Conservation (phyloP, 2,329 filamentous ascomycete species). For the Calonectria multiphialidica region DNA sequence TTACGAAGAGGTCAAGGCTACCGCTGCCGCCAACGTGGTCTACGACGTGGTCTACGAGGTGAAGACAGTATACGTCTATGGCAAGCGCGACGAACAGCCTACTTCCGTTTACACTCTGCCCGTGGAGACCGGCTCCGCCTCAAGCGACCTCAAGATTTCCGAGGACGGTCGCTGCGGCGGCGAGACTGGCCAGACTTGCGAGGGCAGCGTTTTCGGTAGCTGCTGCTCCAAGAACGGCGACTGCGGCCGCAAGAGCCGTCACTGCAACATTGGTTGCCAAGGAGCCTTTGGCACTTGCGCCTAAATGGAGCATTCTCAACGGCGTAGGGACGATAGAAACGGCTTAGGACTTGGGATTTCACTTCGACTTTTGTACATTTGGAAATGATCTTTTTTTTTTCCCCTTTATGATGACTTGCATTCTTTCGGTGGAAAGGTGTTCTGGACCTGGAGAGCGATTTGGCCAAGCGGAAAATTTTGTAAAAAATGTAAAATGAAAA, state of each 20-base stretch:
- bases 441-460: conserved; percentile 24
- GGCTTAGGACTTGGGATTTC: conserved; percentile 2
- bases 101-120: conserved; percentile 23
- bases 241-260: conserved; percentile 52
- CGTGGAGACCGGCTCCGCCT: conserved; percentile 30
- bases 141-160: conserved; percentile 46
- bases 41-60: conserved; percentile 26
- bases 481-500: conserved; percentile 17
- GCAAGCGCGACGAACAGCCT: background rate
- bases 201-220: conserved; percentile 54
- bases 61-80: background rate
- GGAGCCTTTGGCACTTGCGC: conserved; percentile 50
- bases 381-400: conserved; percentile 27
- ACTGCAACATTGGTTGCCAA: conserved; percentile 54
- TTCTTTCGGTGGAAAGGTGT: conserved; percentile 22
- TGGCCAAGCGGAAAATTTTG: conserved; percentile 17
- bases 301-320: conserved; percentile 16
- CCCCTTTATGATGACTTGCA: conserved; percentile 15
- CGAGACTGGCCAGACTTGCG: conserved; percentile 53
- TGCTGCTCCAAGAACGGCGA: conserved; percentile 57
- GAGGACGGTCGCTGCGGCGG: conserved; percentile 56
- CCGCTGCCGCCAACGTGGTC: too few species aligned
- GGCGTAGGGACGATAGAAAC: background rate
- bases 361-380: conserved; percentile 41
- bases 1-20: conserved; percentile 4